phyloP scores from a whole-genome alignment of 305 asterid species.

The Coffea humblotiana region DNA sequence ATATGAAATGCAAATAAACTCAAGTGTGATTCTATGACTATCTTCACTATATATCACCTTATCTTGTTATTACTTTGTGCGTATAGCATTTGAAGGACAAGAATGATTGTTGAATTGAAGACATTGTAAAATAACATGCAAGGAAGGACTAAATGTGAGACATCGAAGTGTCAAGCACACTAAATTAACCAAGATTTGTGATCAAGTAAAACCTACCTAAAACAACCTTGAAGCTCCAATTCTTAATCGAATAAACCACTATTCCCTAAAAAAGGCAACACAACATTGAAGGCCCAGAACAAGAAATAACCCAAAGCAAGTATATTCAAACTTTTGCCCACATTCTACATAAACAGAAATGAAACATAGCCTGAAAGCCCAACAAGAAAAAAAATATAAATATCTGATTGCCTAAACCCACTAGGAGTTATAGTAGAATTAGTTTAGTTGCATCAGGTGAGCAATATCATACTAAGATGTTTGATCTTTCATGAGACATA shows the following conservation, averaged over 20 bases:
- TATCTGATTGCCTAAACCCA: neutral
- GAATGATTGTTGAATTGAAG: too few species aligned
- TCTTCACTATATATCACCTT: too few species aligned
- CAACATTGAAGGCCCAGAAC: neutral
- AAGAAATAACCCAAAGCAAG: neutral
- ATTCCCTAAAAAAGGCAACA: neutral
- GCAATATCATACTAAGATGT: neutral
- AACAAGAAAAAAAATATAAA: neutral
- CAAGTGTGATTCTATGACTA: too few species aligned
- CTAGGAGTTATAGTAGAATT: neutral
- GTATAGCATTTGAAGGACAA: too few species aligned
- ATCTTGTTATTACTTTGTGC: too few species aligned
- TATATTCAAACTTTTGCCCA: neutral
- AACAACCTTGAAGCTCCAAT: neutral
- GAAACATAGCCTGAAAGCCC: neutral
- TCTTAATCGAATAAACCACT: neutral
- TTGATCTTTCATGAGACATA: neutral
- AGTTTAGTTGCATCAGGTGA: neutral
- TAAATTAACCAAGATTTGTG: too few species aligned
- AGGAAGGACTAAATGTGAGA: too few species aligned
- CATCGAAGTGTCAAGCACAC: too few species aligned
- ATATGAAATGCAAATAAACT: too few species aligned
- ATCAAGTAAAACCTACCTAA: too few species aligned
- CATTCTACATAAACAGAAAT: neutral
- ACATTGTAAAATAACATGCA: too few species aligned